Percentiles rank a stretch among this genome's conserved stretches.
Evolutionary conservation across 164 flowering plant genomes (phyloP).

Genomic region (Vitis rotundifolia): DNA sequence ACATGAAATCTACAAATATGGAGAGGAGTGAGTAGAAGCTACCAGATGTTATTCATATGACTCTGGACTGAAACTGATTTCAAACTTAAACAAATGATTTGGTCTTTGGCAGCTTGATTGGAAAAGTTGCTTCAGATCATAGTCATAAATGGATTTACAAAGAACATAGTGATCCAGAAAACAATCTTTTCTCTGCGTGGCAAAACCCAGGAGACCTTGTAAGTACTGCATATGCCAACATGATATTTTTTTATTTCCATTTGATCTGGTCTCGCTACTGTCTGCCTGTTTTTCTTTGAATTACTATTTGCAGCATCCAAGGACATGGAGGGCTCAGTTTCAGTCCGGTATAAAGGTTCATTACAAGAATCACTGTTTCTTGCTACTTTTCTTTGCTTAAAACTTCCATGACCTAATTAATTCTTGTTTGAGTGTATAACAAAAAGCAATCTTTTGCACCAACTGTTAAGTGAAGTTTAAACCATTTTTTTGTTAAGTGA

Average conservation of each 20-base stretch:
- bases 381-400: background rate
- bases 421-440: background rate
- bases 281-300: background rate
- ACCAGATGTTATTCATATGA: background rate
- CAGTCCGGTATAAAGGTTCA: background rate
- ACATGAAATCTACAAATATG: background rate
- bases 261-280: background rate
- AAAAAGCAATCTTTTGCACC: too few species aligned
- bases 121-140: background rate
- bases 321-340: constrained; percentile 3
- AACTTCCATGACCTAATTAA: background rate
- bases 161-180: background rate
- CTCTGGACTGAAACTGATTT: background rate
- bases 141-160: background rate
- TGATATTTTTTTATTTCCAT: background rate
- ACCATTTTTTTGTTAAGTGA: too few species aligned
- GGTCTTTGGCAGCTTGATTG: background rate
- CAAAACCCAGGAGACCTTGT: background rate
- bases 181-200: background rate
- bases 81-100: background rate
- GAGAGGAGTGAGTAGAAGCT: background rate
- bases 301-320: background rate
- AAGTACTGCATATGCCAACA: background rate
- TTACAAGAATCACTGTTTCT: background rate
- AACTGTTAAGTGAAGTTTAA: too few species aligned